Base-by-base conservation (phyloP, 257 asterid species). In the Gentiana straminea region DNA sequence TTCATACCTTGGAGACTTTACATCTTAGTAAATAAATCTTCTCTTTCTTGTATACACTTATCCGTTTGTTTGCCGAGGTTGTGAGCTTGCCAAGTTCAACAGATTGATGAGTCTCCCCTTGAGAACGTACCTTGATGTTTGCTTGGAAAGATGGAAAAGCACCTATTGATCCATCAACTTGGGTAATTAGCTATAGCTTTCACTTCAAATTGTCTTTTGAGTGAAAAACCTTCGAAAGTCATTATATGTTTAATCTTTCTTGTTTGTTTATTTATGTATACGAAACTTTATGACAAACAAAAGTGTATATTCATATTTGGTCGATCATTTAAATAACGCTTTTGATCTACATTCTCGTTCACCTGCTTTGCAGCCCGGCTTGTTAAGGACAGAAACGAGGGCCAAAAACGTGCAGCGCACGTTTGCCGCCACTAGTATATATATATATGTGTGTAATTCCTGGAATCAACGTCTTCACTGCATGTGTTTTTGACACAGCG, bases 1-100 rank as follows among this genome's bases (percentile, higher is more conserved):
- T 92, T 74, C 99, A 92, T 73, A 92, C 99, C 32, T n/a, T n/a
- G 99, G 99, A 58, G 99, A 92, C 73, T 92, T 97, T 97, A 92
- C 73, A n/a, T 15, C 49, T 62, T 67, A 35, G 52, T 57, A 59
- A 39, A 44, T 52, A 10, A 41, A 41, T 13, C 41, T 38, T 54
- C 51, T 62, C 34, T 49, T 51, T 32, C 38, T 62, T 43, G 33
- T 56, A 36, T 52, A 13, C 45, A 48, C 57, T 59, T 39, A 50
- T 62, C 46, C 51, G 33, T 48, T 9, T 52, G 11, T 38, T 3
- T 62, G 32, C 60, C 7, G 55, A 60, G 56, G 51, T 55, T 68
- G 63, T 56, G 5, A 49, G 36, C 61, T 51, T 53, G 51, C 53
- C 58, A 64, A 64, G 55, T 59, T 79, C 70, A 54, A 70, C 79